These are phyloP conservation scores for Sequoiadendron giganteum DNA, from an alignment of 75 land plant species.

Conservation along the genomic window DNA sequence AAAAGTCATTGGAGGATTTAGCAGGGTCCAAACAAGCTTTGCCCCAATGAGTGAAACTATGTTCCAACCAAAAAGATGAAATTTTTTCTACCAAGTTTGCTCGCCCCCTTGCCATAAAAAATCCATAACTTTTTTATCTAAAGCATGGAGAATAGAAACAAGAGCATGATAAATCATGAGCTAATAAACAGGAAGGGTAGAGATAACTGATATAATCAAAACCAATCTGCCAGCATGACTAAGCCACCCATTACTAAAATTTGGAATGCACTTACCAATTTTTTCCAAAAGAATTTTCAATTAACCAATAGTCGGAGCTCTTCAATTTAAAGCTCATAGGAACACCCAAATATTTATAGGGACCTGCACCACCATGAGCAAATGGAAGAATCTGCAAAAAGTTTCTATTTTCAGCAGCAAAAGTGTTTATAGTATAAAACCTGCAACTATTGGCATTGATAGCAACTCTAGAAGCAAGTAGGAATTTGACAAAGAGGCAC, in stretches of 20 bases:
- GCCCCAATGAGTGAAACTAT: too few species aligned
- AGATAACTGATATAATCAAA: neutral
- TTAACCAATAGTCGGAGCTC: neutral
- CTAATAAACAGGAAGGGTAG: too few species aligned
- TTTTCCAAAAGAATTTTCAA: neutral
- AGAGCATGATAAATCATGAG: neutral
- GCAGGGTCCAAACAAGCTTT: too few species aligned
- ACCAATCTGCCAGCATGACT: neutral
- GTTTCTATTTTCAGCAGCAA: neutral
- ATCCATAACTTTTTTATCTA: too few species aligned
- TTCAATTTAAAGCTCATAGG: neutral
- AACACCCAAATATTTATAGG: neutral
- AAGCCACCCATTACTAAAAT: neutral
- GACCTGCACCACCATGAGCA: neutral
- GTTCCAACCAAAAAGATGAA: too few species aligned
- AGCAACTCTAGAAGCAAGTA: neutral
- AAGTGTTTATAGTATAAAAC: neutral
- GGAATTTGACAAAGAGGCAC: neutral
- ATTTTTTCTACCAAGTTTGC: too few species aligned
- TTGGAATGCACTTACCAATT: neutral
- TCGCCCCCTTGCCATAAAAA: too few species aligned
- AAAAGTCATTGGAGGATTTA: too few species aligned
- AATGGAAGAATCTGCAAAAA: neutral
- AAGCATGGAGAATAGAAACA: neutral
- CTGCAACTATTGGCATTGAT: neutral